A percentile compares a stretch with the other conserved stretches of the same genome.
phyloP scores from a whole-genome alignment of 805 yeast genomes.

The Barnettozyma vustinii region DNA sequence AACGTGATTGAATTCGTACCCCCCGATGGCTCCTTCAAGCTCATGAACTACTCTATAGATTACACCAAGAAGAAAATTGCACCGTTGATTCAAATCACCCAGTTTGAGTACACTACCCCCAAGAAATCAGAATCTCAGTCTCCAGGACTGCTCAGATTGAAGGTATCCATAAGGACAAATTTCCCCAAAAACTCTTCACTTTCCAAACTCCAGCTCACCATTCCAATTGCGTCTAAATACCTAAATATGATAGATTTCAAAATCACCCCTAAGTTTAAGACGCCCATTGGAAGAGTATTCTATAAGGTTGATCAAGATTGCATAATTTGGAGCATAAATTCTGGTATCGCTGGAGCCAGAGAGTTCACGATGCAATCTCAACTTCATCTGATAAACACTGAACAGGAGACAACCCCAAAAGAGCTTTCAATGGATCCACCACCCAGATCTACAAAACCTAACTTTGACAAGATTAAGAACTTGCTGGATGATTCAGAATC shows the following conservation, averaged over 20 bases:
- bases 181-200: slow-evolving; percentile 62
- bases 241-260: slow-evolving; percentile 33
- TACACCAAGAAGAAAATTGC: slow-evolving; percentile 2
- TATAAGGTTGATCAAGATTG: slow-evolving; percentile 67
- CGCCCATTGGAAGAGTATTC: slow-evolving; percentile 65
- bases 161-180: slow-evolving; percentile 42
- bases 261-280: slow-evolving; percentile 57
- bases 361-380: slow-evolving; percentile 53
- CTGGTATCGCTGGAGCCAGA: slow-evolving; percentile 54
- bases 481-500: slow-evolving; percentile 2
- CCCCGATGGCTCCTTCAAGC: slow-evolving; percentile 60
- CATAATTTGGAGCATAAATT: slow-evolving; percentile 66
- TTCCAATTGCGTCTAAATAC: slow-evolving; percentile 52
- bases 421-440: slow-evolving; percentile 25
- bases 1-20: slow-evolving; percentile 73
- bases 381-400: slow-evolving; percentile 29
- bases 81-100: slow-evolving; percentile 15
- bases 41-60: slow-evolving; percentile 7
- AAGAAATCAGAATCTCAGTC: not conserved
- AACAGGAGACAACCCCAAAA: slow-evolving; percentile 5
- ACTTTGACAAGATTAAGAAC: slow-evolving; percentile 19
- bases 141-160: slow-evolving; percentile 3
- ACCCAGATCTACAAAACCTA: slow-evolving; percentile 18
- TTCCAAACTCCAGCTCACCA: slow-evolving; percentile 47
- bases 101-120: slow-evolving; percentile 4